Conservation (phyloP, 495 filamentous ascomycete species). For the Stereocaulon alpinum region DNA sequence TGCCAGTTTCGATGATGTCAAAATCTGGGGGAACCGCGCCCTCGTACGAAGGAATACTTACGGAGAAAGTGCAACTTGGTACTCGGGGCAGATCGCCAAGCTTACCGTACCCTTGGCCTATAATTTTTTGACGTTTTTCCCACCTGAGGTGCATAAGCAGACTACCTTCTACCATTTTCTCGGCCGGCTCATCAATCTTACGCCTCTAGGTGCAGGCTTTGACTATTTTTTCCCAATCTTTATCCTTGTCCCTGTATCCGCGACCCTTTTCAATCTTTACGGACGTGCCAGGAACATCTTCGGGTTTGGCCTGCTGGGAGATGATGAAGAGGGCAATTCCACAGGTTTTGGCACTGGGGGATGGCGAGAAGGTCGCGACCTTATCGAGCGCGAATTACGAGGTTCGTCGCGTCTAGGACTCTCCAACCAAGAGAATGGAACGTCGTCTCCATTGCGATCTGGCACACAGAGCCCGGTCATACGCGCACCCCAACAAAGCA, state of each 20-base stretch:
- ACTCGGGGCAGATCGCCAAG: constrained; percentile 77
- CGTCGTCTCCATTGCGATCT: constrained; percentile 9
- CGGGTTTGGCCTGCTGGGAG: constrained; percentile 66
- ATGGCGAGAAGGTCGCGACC: constrained; percentile 87
- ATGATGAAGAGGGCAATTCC: constrained; percentile 53
- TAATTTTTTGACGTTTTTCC: constrained; percentile 88
- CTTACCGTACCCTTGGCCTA: constrained; percentile 86
- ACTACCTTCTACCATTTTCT: constrained; percentile 85
- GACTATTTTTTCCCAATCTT: constrained; percentile 80
- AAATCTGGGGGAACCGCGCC: constrained; percentile 89
- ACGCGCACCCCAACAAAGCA: neutral
- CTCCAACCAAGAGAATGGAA: constrained; percentile 26
- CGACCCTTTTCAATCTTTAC: constrained; percentile 80
- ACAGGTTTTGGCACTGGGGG: constrained; percentile 63
- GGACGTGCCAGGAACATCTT: constrained; percentile 64
- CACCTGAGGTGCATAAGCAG: constrained; percentile 47
- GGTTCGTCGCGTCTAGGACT: constrained; percentile 46
- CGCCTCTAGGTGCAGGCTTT: constrained; percentile 72
- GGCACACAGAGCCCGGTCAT: constrained; percentile 3
- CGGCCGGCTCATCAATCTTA: constrained; percentile 74
- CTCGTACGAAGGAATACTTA: constrained; percentile 85
- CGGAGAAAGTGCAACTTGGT: constrained; percentile 88
- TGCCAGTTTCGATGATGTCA: constrained; percentile 74
- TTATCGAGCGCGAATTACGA: constrained; percentile 82
- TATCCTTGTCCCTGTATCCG: constrained; percentile 71